A percentile compares a stretch with the other conserved stretches of the same genome.
Conservation (phyloP, 441 rosid species). For the Eruca vesicaria region DNA sequence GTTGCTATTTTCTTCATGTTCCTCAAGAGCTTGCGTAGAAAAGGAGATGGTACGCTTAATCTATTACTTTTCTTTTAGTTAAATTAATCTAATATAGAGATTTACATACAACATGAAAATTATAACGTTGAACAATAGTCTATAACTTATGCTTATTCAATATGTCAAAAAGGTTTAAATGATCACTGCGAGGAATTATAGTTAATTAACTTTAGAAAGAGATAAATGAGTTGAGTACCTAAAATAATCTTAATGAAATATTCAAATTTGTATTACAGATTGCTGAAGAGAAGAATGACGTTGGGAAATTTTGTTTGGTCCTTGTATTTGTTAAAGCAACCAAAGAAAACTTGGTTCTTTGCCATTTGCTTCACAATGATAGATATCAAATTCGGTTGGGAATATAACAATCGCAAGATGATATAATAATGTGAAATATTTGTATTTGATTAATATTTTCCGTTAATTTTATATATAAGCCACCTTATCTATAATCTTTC, state of each 20-base stretch:
- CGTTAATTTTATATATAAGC: not conserved
- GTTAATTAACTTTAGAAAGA: not conserved
- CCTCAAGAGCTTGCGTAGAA: slow-evolving; percentile 38
- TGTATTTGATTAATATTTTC: not conserved
- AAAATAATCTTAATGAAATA: not conserved
- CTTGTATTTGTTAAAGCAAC: not conserved
- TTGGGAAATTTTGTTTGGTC: not conserved
- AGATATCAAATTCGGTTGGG: not conserved
- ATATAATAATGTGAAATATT: not conserved
- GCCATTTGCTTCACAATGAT: not conserved
- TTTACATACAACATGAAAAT: not conserved
- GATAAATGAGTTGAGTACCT: not conserved
- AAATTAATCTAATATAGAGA: not conserved
- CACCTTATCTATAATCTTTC: not conserved
- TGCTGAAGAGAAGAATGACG: slow-evolving; percentile 24
- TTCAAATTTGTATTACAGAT: slow-evolving; percentile 10
- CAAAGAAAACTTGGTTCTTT: not conserved
- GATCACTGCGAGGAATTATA: not conserved
- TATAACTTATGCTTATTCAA: not conserved
- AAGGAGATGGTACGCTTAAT: slow-evolving; percentile 42
- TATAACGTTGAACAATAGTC: not conserved
- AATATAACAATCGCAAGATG: not conserved
- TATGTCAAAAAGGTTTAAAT: not conserved
- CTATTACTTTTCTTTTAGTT: no score
- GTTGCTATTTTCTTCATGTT: slow-evolving; percentile 40